phyloP scores from a whole-genome alignment of 2,329 filamentous ascomycete species.

The Thermothelomyces thermophilus region DNA sequence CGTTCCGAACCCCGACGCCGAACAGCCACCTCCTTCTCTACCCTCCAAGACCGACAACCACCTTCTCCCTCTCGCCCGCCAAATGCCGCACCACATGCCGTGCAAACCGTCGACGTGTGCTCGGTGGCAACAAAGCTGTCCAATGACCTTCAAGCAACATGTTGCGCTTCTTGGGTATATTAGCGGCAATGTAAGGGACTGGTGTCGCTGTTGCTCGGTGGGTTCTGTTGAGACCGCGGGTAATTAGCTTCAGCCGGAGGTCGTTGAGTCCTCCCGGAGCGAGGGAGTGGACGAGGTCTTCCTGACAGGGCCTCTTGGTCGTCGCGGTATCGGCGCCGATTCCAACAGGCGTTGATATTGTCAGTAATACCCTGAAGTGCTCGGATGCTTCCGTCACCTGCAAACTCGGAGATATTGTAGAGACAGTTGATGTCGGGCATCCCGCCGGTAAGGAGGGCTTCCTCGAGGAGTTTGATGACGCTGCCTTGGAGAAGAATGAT shows the following conservation, averaged over 20 bases:
- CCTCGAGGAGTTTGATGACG: conserved; percentile 34
- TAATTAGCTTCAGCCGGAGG: background rate
- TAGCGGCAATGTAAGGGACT: conserved; percentile 30
- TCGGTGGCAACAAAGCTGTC: background rate
- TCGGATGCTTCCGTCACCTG: conserved; percentile 31
- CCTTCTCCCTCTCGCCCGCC: conserved; percentile 21
- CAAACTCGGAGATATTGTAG: conserved; percentile 30
- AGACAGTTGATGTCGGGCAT: conserved; percentile 29
- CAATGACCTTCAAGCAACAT: background rate
- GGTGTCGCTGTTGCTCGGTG: conserved; percentile 1
- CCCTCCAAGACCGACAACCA: conserved; percentile 22
- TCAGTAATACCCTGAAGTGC: conserved; percentile 31
- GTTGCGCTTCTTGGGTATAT: conserved; percentile 30
- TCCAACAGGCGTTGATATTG: conserved; percentile 30
- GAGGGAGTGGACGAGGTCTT: conserved; percentile 23
- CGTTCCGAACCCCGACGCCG: conserved; percentile 10
- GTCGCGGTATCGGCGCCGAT: conserved; percentile 4
- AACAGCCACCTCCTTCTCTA: conserved; percentile 24
- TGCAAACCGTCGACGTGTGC: background rate
- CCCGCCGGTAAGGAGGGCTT: conserved; percentile 30
- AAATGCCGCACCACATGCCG: conserved; percentile 19
- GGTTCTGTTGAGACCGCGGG: background rate
- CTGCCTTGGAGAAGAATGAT: conserved; percentile 34
- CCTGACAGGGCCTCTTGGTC: conserved; percentile 15
- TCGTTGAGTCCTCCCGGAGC: conserved; percentile 1